Base-by-base conservation (phyloP, 306 rosid genomes). In the Cucumis hystrix region DNA sequence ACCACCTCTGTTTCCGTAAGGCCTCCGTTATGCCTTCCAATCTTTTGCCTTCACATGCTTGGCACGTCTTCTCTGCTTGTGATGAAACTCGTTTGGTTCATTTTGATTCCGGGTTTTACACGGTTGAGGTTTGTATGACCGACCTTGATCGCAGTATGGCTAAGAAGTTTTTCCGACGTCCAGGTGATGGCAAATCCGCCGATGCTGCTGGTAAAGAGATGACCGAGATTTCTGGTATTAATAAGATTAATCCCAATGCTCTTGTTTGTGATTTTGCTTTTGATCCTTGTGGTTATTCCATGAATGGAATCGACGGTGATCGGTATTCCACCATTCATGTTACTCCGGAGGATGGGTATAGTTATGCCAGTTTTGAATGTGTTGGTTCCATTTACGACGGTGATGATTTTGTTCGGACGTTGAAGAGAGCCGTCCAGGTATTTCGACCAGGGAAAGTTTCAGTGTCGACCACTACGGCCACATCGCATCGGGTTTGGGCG, bases 381-480 rank as follows among this genome's bases (percentile, higher is more conserved):
- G 87, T 83, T 1, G 95, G 84, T 10, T 90, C 92, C 41, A 75
- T 83, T 28, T 84, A 82, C 85, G 82, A 15, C 67, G 60, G 35
- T 17, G 82, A 85, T 18, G 89, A 85, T 62, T 60, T 90, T 6
- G 88, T 60, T 10, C 89, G 86, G 49, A 76, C 84, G 74, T 77
- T 95, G 84, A 84, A 88, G 86, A 88, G 87, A 80, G 97, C 90
- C 72, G 92, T 86, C 49, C 86, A 87, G 73, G 86, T 95, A 62
- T 95, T 95, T 89, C 85, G 97, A 56, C 99, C 99, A n/a, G 99
- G 88, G 16, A 92, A 87, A 3, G 88, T 95, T 88, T 95, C 99
- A 0, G 89, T 95, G 4, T 84, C 98, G 7, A 88, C 82, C 2
- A 87, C 93, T 2, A 70, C 87, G 56, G 71, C 37, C 37, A 4